Percentiles rank a stretch among this genome's conserved stretches.
Conservation (phyloP, 805 yeast species). For the Candida bentonensis region DNA sequence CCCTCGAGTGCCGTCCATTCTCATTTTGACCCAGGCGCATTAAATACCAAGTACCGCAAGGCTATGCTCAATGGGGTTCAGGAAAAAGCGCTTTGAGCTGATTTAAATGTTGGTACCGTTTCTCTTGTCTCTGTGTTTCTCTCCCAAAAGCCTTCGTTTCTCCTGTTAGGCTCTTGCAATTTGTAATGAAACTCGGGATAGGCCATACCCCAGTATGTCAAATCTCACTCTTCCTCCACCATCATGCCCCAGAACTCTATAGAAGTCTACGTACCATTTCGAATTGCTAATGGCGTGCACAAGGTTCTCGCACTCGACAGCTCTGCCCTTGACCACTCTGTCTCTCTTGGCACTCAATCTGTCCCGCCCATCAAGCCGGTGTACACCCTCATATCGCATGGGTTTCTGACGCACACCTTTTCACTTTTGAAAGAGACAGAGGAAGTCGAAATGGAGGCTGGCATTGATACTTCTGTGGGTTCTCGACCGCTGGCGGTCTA, state of each 20-base stretch:
- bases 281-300: slow-evolving; percentile 7
- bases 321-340: slow-evolving; percentile 3
- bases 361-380: slow-evolving; percentile 4
- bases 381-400: slow-evolving; percentile 15
- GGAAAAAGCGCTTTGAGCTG: too few relatives aligned
- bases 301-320: slow-evolving; percentile 10
- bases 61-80: neutral
- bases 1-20: neutral
- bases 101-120: too few relatives aligned
- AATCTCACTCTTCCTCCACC: neutral
- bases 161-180: too few relatives aligned
- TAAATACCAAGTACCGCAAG: neutral
- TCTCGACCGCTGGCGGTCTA: slow-evolving; percentile 14
- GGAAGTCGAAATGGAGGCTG: neutral
- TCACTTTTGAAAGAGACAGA: slow-evolving; percentile 12
- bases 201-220: too few relatives aligned
- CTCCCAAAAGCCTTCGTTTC: too few relatives aligned
- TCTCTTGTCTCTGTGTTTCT: too few relatives aligned
- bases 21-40: neutral
- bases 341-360: neutral
- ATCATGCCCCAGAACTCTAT: neutral
- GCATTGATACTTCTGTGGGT: slow-evolving; percentile 2
- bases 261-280: slow-evolving; percentile 10
- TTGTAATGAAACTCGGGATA: too few relatives aligned
- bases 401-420: slow-evolving; percentile 13